Evolutionary conservation across 2,329 filamentous ascomycete genomes (phyloP).

Genomic region (Aspergillus neotritici): DNA sequence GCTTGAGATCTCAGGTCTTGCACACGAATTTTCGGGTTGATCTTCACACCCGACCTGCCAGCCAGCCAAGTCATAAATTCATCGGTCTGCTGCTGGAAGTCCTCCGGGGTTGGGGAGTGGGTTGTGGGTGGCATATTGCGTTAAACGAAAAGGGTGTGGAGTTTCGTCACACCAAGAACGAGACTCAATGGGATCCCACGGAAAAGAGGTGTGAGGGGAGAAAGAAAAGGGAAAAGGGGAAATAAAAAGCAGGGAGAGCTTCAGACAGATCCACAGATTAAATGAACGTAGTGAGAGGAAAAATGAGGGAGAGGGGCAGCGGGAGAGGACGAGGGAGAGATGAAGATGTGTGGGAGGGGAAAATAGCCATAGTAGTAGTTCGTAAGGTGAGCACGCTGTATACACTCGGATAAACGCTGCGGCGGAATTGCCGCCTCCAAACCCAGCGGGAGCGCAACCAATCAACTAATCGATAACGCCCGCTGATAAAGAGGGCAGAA

Average conservation of each 20-base stretch:
- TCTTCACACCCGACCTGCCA: conserved; percentile 45
- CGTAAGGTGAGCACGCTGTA: conserved; percentile 8
- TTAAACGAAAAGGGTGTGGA: conserved; percentile 9
- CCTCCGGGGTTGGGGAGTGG: conserved; percentile 31
- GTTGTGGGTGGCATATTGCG: conserved; percentile 30
- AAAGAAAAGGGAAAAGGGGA: conserved; percentile 10
- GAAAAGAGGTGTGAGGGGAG: neutral
- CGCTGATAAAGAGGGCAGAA: conserved; percentile 17
- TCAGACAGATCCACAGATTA: neutral
- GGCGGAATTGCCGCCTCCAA: conserved; percentile 12
- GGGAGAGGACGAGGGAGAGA: conserved; percentile 4
- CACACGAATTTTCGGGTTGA: conserved; percentile 55
- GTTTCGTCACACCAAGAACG: conserved; percentile 8
- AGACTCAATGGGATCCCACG: conserved; percentile 3
- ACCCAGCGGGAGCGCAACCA: conserved; percentile 1
- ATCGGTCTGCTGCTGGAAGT: conserved; percentile 44
- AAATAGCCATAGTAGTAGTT: neutral
- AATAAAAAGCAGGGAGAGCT: neutral
- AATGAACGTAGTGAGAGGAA: neutral
- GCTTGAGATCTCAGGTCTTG: conserved; percentile 52
- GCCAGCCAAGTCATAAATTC: conserved; percentile 55
- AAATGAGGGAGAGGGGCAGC: conserved; percentile 2
- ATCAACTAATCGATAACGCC: conserved; percentile 26
- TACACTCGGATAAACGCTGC: conserved; percentile 26
- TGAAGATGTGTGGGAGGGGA: neutral